Evolutionary conservation across 2,329 filamentous ascomycete species (phyloP).

Genomic region (Capronia epimyces): DNA sequence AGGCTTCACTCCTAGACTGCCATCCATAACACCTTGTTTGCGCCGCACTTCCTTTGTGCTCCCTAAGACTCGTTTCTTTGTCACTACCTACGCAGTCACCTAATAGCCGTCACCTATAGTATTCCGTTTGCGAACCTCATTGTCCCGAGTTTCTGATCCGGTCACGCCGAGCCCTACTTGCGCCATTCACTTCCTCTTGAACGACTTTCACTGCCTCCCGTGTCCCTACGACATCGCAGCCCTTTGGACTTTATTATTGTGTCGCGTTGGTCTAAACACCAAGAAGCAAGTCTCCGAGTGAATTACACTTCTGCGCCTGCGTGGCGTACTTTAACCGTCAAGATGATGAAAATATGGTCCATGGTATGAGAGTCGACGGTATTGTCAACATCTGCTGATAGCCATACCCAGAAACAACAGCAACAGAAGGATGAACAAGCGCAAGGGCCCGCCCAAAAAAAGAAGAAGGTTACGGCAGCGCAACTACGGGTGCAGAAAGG

Average conservation of each 20-base stretch:
- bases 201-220: no score
- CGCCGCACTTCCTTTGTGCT: neutral
- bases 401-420: conserved; percentile 55
- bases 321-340: conserved; percentile 37
- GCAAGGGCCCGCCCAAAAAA: conserved; percentile 76
- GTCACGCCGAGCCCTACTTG: no score
- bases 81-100: neutral
- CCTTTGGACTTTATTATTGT: no score
- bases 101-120: no score
- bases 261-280: no score
- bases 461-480: conserved; percentile 97
- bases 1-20: neutral
- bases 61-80: neutral
- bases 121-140: no score
- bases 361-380: conserved; percentile 59
- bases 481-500: conserved; percentile 95
- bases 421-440: conserved; percentile 95
- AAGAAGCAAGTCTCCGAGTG: neutral
- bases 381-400: conserved; percentile 1
- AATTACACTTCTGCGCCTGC: neutral
- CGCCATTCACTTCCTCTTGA: no score
- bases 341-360: conserved; percentile 99
- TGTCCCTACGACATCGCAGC: no score
- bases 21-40: neutral
- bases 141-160: no score